Evolutionary conservation across 2,329 filamentous ascomycete species (phyloP), one percentile per base, ranked within the genome.

Genomic region (Orbilia javanica): DNA sequence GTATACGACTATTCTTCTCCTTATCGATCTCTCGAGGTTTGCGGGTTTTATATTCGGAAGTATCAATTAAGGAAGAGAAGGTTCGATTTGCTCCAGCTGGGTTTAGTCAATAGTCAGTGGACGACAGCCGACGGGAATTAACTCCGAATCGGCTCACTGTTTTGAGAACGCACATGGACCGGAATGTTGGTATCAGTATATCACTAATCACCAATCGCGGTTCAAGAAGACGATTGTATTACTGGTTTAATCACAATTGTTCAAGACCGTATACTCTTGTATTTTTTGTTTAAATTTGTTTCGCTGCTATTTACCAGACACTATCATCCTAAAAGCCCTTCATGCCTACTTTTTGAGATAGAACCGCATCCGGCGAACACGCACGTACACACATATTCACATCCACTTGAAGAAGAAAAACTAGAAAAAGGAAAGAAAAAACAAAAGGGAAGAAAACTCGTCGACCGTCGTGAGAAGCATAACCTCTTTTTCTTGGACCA

Each of bases 261-360:
- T 15, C 52, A 57, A 53, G 50, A 15, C n/a, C 57, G 42, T 55
- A 55, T 64, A 64, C 55, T 63, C 55, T 63, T 71, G 53, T 27
- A 34, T 44, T 44, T 34, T 34, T 36, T 52, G 20, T 53, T 25
- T 53, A 29, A 53, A 57, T 57, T 60, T 13, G 42, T n/a, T 44
- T 44, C n/a, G 42, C 10, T 34, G 50, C 48, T 66, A 66, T 73
- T 48, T 73, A 73, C 69, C 50, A 73, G 60, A 50, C 13, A 73
- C 60, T 20, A 60, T 60, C 69, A 39, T 18, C 20, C 36, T 39
- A 22, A 34, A 31, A 25, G n/a, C 22, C 18, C 39, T 18, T 44
- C 18, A 50, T n/a, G 13, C 15, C n/a, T 42, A 53, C 50, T 63
- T 27, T 39, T 50, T 29, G 55, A 64, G 46, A 55, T 53, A 70